Conservation (phyloP, 129 eudicot genomes). For the Gnaphalium uliginosum region DNA sequence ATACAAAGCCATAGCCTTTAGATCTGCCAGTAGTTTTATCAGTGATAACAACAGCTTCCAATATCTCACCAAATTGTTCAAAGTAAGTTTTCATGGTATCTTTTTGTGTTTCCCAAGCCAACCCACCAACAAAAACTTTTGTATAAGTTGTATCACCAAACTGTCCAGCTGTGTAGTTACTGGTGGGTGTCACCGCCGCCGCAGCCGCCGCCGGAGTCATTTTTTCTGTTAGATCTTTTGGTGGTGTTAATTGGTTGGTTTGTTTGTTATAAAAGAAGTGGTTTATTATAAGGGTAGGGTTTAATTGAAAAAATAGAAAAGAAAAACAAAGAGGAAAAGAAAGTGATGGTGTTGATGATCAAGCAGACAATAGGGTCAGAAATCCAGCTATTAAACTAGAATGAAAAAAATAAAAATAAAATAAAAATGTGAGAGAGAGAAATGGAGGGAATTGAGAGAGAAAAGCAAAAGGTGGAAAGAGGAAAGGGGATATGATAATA, state of each 20-base stretch:
- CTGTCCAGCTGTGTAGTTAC: slow-evolving; percentile 56
- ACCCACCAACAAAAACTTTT: slow-evolving; percentile 93
- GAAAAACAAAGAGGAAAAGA: slow-evolving; percentile 24
- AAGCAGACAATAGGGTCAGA: slow-evolving; percentile 71
- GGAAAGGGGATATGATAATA: slow-evolving; percentile 39
- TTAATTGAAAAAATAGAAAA: neutral
- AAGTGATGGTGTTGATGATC: slow-evolving; percentile 49
- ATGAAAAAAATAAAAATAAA: slow-evolving; percentile 25
- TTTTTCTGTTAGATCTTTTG: neutral
- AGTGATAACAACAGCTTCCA: slow-evolving; percentile 95
- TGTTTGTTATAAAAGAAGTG: neutral
- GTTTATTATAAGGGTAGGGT: neutral
- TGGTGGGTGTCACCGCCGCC: slow-evolving; percentile 20
- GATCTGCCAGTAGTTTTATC: slow-evolving; percentile 94
- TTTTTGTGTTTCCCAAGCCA: slow-evolving; percentile 98
- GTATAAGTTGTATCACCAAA: slow-evolving; percentile 95
- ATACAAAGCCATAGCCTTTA: slow-evolving; percentile 96
- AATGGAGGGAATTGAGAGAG: slow-evolving; percentile 28
- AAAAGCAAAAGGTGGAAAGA: slow-evolving; percentile 48
- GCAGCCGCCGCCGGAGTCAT: slow-evolving; percentile 45
- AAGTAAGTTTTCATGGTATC: slow-evolving; percentile 89
- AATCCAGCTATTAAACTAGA: slow-evolving; percentile 48
- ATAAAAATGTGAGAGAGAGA: slow-evolving; percentile 19
- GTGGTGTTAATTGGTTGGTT: neutral
- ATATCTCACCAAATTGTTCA: slow-evolving; percentile 90